A percentile compares a stretch with the other conserved stretches of the same genome.
phyloP scores from a whole-genome alignment of 352 stramenopile species.

The Pythium phragmiticola region DNA sequence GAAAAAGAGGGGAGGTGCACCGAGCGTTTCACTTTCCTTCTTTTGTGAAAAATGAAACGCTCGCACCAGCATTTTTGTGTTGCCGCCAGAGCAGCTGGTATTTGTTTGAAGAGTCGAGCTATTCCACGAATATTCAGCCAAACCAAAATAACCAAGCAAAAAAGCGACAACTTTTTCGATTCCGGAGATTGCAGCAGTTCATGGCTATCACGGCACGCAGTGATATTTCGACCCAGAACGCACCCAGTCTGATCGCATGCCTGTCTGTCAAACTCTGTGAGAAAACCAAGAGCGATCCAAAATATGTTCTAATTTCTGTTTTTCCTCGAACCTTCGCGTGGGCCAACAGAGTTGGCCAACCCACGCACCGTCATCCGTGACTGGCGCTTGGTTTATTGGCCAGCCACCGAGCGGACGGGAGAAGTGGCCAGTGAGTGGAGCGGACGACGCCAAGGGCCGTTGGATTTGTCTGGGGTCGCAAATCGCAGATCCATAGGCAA shows the following conservation, averaged over 20 bases:
- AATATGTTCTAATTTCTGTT: background rate
- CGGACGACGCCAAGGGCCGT: slow-evolving; percentile 2
- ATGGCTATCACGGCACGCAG: background rate
- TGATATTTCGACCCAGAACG: slow-evolving; percentile 1
- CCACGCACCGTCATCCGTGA: background rate
- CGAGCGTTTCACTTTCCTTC: slow-evolving; percentile 22
- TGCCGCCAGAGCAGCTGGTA: slow-evolving; percentile 19
- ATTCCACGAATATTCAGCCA: slow-evolving; percentile 27
- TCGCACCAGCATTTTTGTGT: slow-evolving; percentile 27
- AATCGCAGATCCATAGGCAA: background rate
- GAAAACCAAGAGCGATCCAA: background rate
- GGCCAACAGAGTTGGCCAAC: background rate
- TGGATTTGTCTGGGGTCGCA: background rate
- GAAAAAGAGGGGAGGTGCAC: background rate
- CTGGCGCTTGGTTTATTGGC: slow-evolving; percentile 8
- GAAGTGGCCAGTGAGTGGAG: slow-evolving; percentile 3
- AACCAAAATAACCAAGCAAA: background rate
- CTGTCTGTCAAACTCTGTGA: background rate
- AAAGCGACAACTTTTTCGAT: slow-evolving; percentile 9
- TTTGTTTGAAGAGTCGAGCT: slow-evolving; percentile 17
- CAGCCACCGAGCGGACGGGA: slow-evolving; percentile 9
- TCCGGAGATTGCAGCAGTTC: background rate
- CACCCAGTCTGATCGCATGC: background rate
- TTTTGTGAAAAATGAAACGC: slow-evolving; percentile 22
- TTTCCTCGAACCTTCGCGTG: slow-evolving; percentile 17